Evolutionary conservation across 345 rosid species (phyloP).

Genomic region (Aurinia saxatilis): DNA sequence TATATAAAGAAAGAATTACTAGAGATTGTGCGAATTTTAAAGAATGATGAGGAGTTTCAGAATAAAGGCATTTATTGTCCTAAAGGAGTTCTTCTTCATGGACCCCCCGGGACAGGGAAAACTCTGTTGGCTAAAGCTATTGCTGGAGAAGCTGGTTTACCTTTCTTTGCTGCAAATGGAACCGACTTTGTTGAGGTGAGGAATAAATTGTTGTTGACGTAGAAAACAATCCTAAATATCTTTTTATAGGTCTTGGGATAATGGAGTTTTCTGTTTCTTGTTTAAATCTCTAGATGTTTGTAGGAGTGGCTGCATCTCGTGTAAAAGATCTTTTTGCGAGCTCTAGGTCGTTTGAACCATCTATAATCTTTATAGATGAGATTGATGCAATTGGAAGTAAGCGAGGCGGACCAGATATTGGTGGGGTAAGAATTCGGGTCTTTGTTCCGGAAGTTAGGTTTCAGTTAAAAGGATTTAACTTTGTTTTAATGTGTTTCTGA

Average conservation of each 20-base stretch:
- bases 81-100: constrained; percentile 94
- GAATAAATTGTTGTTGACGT: background rate
- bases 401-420: constrained; percentile 97
- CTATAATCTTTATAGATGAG: constrained; percentile 93
- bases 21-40: constrained; percentile 82
- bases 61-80: constrained; percentile 94
- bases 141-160: constrained; percentile 98
- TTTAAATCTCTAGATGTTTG: constrained; percentile 68
- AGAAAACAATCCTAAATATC: background rate
- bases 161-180: constrained; percentile 94
- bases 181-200: constrained; percentile 95
- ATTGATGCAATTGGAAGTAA: constrained; percentile 98
- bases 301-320: constrained; percentile 98
- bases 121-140: constrained; percentile 96
- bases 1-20: constrained; percentile 87
- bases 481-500: background rate
- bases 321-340: constrained; percentile 93
- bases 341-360: constrained; percentile 89
- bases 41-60: constrained; percentile 89
- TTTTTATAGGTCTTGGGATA: constrained; percentile 4
- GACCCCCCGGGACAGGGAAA: constrained; percentile 98
- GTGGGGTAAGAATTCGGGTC: constrained; percentile 59
- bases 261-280: background rate
- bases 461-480: background rate
- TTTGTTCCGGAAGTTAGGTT: background rate